Evolutionary conservation across 2,329 filamentous ascomycete genomes (phyloP).

Genomic region (Colletotrichum endophyticum): DNA sequence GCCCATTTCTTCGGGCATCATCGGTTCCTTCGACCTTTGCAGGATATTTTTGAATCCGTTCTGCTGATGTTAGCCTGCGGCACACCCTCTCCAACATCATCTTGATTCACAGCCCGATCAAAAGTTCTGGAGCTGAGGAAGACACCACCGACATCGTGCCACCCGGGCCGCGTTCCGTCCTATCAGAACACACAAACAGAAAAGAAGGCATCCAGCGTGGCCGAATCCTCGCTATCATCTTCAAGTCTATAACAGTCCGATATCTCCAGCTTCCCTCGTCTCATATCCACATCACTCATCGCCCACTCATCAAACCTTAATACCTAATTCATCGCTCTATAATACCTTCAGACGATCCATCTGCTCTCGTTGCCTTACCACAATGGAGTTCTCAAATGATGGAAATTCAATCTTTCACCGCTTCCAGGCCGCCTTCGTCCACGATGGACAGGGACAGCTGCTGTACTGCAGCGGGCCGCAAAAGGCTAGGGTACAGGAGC

Average conservation of each 20-base stretch:
- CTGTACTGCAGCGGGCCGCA: conserved; percentile 2
- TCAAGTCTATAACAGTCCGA: neutral
- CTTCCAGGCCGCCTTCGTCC: conserved; percentile 14
- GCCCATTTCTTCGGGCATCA: neutral
- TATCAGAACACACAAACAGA: neutral
- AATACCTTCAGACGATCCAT: neutral
- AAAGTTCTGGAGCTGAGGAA: neutral
- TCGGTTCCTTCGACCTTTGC: neutral
- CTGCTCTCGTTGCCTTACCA: neutral
- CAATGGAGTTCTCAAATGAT: conserved; percentile 20
- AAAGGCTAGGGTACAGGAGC: neutral
- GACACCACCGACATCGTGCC: neutral
- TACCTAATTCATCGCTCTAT: neutral
- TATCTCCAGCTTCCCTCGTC: neutral
- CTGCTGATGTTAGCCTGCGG: neutral
- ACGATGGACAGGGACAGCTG: conserved; percentile 14
- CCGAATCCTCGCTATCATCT: neutral
- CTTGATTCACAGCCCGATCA: neutral
- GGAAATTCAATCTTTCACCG: conserved; percentile 19
- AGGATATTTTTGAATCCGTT: neutral
- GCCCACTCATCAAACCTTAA: neutral
- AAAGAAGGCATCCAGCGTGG: neutral
- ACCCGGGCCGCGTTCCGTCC: neutral
- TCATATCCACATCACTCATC: neutral
- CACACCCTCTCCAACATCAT: neutral